These are phyloP conservation scores for Basidiobolus meristosporus DNA, from an alignment of 371 early-diverging fungal genomes.

Conservation along the genomic window DNA sequence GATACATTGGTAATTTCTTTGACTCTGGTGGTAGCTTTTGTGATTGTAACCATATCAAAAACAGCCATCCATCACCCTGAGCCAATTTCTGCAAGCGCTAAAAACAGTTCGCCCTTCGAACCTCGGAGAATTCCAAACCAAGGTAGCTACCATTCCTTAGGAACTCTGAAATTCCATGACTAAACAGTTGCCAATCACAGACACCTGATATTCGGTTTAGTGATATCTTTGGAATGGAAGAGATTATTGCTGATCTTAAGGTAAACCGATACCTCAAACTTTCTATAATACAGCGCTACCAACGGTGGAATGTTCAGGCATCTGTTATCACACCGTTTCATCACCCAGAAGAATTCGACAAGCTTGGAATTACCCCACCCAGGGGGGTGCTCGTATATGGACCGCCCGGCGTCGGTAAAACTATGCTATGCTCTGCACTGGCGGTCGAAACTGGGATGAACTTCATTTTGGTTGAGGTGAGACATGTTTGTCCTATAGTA, in stretches of 20 bases:
- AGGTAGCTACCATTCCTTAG: conserved; percentile 9
- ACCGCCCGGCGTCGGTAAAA: conserved; percentile 99
- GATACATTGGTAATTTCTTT: not conserved
- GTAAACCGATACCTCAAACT: conserved; percentile 6
- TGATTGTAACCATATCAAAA: too few relatives aligned
- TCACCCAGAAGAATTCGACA: conserved; percentile 65
- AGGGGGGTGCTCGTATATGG: conserved; percentile 95
- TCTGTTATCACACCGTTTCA: conserved; percentile 40
- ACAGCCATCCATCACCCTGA: too few relatives aligned
- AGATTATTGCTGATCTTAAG: conserved; percentile 32
- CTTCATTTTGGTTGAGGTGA: conserved; percentile 50
- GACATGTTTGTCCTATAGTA: not conserved
- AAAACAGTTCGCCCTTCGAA: conserved; percentile 29
- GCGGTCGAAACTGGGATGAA: conserved; percentile 66
- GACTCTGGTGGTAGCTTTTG: not conserved
- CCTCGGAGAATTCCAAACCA: conserved; percentile 25
- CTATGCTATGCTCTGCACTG: conserved; percentile 88
- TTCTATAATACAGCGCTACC: not conserved
- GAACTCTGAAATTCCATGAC: conserved; percentile 4
- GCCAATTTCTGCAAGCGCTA: conserved; percentile 8
- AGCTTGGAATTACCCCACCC: conserved; percentile 84
- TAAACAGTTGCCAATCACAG: conserved; percentile 10
- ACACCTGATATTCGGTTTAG: conserved; percentile 32
- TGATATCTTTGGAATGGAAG: conserved; percentile 44
- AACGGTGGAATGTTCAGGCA: too few relatives aligned